phyloP scores from a whole-genome alignment of 306 rosid genomes.

The Sicyos baderoa region DNA sequence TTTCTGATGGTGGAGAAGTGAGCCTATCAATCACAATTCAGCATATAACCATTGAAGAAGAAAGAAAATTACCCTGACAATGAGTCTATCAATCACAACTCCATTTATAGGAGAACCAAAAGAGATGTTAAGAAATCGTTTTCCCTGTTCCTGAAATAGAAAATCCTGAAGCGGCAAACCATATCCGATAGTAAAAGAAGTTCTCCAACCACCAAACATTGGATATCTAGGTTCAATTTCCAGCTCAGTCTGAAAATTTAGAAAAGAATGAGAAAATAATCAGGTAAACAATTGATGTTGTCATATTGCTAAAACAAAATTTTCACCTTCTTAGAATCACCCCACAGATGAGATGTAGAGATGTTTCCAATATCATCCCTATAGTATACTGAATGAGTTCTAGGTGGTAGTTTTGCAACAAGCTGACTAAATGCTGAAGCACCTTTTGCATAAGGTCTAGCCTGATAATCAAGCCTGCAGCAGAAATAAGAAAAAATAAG shows the following conservation, averaged over 20 bases:
- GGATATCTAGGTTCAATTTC: constrained; percentile 96
- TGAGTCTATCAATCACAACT: constrained; percentile 63
- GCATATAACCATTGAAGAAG: neutral
- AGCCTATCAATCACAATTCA: neutral
- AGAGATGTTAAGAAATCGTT: constrained; percentile 62
- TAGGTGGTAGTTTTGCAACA: constrained; percentile 79
- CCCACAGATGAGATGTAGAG: constrained; percentile 92
- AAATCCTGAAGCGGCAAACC: constrained; percentile 84
- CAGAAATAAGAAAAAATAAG: constrained; percentile 25
- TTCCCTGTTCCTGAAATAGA: constrained; percentile 63
- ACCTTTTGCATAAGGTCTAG: constrained; percentile 68
- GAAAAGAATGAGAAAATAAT: constrained; percentile 22
- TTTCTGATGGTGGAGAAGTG: neutral
- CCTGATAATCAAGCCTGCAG: constrained; percentile 85
- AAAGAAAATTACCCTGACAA: constrained; percentile 54
- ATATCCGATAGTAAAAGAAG: constrained; percentile 85
- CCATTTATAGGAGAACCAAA: constrained; percentile 76
- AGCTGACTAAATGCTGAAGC: constrained; percentile 73
- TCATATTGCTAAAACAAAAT: neutral
- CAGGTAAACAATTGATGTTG: neutral
- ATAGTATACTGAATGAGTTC: constrained; percentile 88
- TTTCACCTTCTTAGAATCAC: constrained; percentile 75
- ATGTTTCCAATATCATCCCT: constrained; percentile 95
- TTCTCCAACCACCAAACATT: constrained; percentile 94
- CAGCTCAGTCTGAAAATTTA: constrained; percentile 54